phyloP scores from a whole-genome alignment of 768 basidiomycete genomes.

The Pleurotus tuoliensis region DNA sequence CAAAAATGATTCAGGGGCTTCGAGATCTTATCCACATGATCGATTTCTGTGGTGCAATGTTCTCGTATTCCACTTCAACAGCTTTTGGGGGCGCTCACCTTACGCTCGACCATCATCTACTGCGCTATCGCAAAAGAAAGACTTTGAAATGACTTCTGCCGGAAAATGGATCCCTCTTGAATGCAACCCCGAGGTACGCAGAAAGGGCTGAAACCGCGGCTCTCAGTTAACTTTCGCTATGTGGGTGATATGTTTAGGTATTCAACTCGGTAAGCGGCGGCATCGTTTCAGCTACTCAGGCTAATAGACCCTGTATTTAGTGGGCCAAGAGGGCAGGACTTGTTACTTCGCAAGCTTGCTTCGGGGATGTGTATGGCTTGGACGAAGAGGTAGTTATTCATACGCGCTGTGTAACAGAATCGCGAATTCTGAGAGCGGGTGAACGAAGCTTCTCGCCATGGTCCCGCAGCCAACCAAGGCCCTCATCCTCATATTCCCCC shows the following conservation, averaged over 20 bases:
- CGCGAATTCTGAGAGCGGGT: neutral
- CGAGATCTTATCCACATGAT: too few relatives aligned
- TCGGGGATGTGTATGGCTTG: constrained; percentile 71
- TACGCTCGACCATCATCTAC: neutral
- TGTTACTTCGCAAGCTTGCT: constrained; percentile 41
- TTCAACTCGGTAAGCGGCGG: constrained; percentile 38
- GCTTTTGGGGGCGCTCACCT: too few relatives aligned
- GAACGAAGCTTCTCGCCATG: constrained; percentile 57
- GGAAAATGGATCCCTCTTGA: constrained; percentile 73
- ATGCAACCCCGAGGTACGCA: constrained; percentile 52
- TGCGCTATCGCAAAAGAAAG: neutral
- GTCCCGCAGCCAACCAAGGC: constrained; percentile 78
- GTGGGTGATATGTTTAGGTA: constrained; percentile 26
- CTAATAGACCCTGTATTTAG: constrained; percentile 25
- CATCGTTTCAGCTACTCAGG: neutral
- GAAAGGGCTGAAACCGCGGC: neutral
- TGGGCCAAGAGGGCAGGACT: constrained; percentile 74
- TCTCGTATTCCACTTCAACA: too few relatives aligned
- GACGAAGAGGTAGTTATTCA: constrained; percentile 51
- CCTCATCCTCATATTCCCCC: constrained; percentile 82
- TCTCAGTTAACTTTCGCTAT: neutral
- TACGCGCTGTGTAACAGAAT: too few relatives aligned
- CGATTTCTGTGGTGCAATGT: too few relatives aligned
- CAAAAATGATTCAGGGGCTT: neutral
- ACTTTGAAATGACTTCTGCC: neutral